Base-by-base conservation (phyloP, 192 early-diverging fungal genomes). In the Backusella mclennaniae region DNA sequence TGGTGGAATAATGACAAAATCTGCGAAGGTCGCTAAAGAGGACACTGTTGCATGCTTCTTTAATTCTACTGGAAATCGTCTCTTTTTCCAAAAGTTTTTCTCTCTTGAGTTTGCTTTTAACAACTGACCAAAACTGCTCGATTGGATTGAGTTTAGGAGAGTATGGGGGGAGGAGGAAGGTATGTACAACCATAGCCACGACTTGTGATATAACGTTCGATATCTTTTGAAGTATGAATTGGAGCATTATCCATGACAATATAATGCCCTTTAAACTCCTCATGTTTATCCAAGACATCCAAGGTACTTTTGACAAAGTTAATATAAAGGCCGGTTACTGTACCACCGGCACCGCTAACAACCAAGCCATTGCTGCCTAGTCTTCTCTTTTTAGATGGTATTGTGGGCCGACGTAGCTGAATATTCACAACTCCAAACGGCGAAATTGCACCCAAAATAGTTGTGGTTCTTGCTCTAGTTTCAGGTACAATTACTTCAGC, bases 201-300 rank as follows among this genome's bases (percentile, higher is more conserved):
- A 35, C 31, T 33, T 19, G 53, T 23, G 29, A 81, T 63, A 19
- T 38, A 21, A 29, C 52, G 56, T 15, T 66, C 19, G 17, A 71
- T 38, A 0, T 26, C 56, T 15, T 46, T 36, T 23, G 71, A 11
- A 23, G 38, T 67, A 33, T 81, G 71, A 23, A 71, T 67, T 1
- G 68, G 75, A 33, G 68, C 35, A 44, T 77, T 77, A 29, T 81
- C 76, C 75, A 81, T 81, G 0, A 81, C 72, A 39, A 70, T 70
- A 33, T 35, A 12, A 53, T 72, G 26, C 14, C 42, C 71, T 35
- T 72, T 53, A 42, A 53, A 72, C 12, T 46, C 29, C 29, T 46
- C 26, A 31, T 53, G 26, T 8, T 23, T 74, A 63, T 74, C 56
- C 35, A 74, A 26, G 11, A 74, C 59, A 36, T 74, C 56, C 73